Conservation (phyloP, 2,329 filamentous ascomycete species). For the Alternaria brassicicola region DNA sequence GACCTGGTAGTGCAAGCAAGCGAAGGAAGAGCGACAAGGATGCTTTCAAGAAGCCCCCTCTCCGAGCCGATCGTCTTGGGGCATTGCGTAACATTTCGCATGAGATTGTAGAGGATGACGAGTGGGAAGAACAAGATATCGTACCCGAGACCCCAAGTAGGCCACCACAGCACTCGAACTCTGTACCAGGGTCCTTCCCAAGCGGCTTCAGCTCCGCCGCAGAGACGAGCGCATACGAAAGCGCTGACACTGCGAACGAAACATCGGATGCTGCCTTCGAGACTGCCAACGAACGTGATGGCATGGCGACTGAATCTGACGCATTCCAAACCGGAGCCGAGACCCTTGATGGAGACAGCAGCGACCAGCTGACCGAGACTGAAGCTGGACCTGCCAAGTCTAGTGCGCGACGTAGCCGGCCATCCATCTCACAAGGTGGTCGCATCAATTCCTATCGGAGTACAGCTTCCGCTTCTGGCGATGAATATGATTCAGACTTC, state of each 20-base stretch:
- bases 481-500: constrained; percentile 69
- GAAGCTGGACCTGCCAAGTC: constrained; percentile 59
- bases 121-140: constrained; percentile 82
- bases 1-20: constrained; percentile 57
- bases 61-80: constrained; percentile 75
- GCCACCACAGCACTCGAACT: constrained; percentile 30
- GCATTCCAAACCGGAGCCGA: constrained; percentile 95
- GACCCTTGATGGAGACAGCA: constrained; percentile 70
- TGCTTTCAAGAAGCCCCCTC: constrained; percentile 78
- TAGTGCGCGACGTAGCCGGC: constrained; percentile 46
- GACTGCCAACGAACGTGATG: constrained; percentile 76
- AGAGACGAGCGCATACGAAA: constrained; percentile 61
- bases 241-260: constrained; percentile 84
- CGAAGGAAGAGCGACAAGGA: constrained; percentile 62
- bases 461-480: constrained; percentile 85
- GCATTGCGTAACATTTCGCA: constrained; percentile 73
- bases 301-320: constrained; percentile 79
- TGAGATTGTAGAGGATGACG: constrained; percentile 77
- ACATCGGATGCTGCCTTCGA: constrained; percentile 67
- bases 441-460: constrained; percentile 77
- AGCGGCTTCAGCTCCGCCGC: constrained; percentile 44
- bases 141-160: constrained; percentile 62
- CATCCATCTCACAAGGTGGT: constrained; percentile 55
- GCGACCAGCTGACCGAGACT: constrained; percentile 84
- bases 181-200: constrained; percentile 40